A percentile compares a stretch with the other conserved stretches of the same genome.
Conservation (phyloP, 2,329 filamentous ascomycete genomes). For the Sporothrix brunneoviolacea region DNA sequence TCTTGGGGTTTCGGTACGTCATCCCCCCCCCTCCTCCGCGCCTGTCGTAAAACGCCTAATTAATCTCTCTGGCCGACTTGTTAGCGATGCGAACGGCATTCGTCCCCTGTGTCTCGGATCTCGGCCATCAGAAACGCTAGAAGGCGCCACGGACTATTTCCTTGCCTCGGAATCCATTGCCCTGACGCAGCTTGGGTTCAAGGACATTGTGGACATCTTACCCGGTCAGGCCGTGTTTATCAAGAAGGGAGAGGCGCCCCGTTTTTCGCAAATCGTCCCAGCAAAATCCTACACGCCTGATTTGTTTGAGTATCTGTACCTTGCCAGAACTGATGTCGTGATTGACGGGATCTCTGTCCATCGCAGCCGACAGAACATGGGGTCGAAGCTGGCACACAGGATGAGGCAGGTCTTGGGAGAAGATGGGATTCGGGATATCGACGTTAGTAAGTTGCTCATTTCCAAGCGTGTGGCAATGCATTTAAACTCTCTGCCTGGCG, state of each 20-base stretch:
- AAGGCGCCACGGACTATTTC: conserved; percentile 72
- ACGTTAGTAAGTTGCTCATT: too few species aligned
- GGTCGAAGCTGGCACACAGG: conserved; percentile 67
- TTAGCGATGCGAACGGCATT: conserved; percentile 75
- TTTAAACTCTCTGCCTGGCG: too few species aligned
- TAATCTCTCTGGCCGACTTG: too few species aligned
- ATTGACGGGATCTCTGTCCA: conserved; percentile 89
- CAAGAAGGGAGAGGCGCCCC: conserved; percentile 63
- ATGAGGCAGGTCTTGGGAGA: conserved; percentile 62
- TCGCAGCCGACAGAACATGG: conserved; percentile 80
- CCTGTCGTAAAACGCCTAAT: too few species aligned
- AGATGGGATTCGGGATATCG: conserved; percentile 67
- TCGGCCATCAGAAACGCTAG: conserved; percentile 56
- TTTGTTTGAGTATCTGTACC: conserved; percentile 84
- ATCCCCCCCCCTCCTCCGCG: too few species aligned
- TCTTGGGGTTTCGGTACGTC: conserved; percentile 72
- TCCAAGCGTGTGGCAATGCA: too few species aligned
- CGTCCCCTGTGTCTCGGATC: conserved; percentile 75
- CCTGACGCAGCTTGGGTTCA: conserved; percentile 73
- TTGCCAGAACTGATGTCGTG: conserved; percentile 71
- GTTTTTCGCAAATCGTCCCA: conserved; percentile 67
- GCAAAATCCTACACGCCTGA: conserved; percentile 70
- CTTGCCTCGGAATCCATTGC: conserved; percentile 86
- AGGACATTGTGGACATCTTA: conserved; percentile 66
- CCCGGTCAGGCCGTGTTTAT: conserved; percentile 63